Base-by-base conservation (phyloP, 2,329 filamentous ascomycete species). In the Karstenula rhodostoma region DNA sequence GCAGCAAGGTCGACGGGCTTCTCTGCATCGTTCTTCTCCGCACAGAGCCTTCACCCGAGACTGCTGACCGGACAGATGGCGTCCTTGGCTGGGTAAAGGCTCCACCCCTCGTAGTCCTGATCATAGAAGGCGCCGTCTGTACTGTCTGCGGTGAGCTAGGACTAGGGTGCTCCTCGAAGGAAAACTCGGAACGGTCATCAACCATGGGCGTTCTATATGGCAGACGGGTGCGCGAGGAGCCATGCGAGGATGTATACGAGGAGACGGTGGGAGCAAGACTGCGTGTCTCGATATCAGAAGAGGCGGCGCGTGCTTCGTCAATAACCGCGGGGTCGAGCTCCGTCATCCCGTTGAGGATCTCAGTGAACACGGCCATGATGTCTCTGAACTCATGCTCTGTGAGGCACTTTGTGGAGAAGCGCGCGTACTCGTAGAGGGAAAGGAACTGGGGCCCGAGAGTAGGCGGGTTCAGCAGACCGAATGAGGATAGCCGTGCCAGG, bases 341-440 rank as follows among this genome's bases (percentile, higher is more conserved):
- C 29, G 82, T 85, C 91, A 98, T 96, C 19, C 84, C 86, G 55
- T 90, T 87, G 15, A 98, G 81, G 0, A 98, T 81, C 56, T 91
- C 87, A 1, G 94, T 91, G 77, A 98, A 97, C 27, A 91, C 83
- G 58, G 88, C 86, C 93, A 97, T 97, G 32, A 97, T 81, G 23
- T 85, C 80, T 40, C 90, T 85, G 74, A 99, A 98, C 54, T 90
- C 85, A 0, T 79, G 71, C 67, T 94, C 90, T 2, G 87, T 85
- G 4, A 97, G 81, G 0, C 90, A 86, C 5, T 83, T 81, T 0
- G 86, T 86, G 1, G 92, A 94, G 79, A 96, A 99, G 43, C 94
- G 89, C 2, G 93, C 93, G 59, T 86, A 83, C 79, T 98, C 95
- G 78, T 97, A 99, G 22, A 87, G 81, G 1, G 84, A 78, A 22